Percentiles rank a stretch among this genome's conserved stretches.
Conservation (phyloP, 176 grass and related monocot genomes). For the Phragmites australis region DNA sequence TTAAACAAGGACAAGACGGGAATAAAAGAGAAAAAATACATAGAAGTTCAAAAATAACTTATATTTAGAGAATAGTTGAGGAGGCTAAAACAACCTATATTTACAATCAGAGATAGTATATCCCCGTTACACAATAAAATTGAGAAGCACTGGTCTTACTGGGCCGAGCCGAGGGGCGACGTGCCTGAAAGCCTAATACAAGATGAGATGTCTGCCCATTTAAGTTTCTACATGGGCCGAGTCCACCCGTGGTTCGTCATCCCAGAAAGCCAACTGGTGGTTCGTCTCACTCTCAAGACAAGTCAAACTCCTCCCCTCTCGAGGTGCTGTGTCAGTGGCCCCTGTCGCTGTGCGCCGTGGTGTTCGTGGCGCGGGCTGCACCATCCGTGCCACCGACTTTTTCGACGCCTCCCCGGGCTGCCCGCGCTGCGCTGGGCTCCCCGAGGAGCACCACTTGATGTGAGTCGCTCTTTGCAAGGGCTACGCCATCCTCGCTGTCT, state of each 20-base stretch:
- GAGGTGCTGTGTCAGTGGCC: constrained; percentile 86
- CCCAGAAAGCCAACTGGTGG: not conserved
- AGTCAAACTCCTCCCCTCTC: constrained; percentile 32
- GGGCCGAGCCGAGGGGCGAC: not conserved
- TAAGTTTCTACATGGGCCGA: not conserved
- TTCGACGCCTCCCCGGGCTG: constrained; percentile 75
- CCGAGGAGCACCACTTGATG: constrained; percentile 82
- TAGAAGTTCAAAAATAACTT: too few species aligned
- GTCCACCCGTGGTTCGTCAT: too few species aligned
- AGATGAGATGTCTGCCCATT: not conserved
- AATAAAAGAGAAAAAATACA: too few species aligned
- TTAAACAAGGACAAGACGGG: too few species aligned
- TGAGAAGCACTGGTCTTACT: not conserved
- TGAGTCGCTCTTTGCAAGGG: constrained; percentile 59
- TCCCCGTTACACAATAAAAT: too few species aligned
- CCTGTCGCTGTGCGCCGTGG: constrained; percentile 46
- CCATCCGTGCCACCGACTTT: constrained; percentile 75
- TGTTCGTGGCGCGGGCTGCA: constrained; percentile 87
- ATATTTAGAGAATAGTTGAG: too few species aligned
- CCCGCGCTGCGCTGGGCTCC: constrained; percentile 67
- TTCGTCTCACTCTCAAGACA: not conserved
- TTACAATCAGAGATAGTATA: too few species aligned
- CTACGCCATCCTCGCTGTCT: constrained; percentile 69
- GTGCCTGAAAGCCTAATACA: not conserved
- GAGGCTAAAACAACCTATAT: too few species aligned